These are phyloP conservation scores for Backusella circina DNA, from an alignment of 192 early-diverging fungal genomes.

Conservation along the genomic window DNA sequence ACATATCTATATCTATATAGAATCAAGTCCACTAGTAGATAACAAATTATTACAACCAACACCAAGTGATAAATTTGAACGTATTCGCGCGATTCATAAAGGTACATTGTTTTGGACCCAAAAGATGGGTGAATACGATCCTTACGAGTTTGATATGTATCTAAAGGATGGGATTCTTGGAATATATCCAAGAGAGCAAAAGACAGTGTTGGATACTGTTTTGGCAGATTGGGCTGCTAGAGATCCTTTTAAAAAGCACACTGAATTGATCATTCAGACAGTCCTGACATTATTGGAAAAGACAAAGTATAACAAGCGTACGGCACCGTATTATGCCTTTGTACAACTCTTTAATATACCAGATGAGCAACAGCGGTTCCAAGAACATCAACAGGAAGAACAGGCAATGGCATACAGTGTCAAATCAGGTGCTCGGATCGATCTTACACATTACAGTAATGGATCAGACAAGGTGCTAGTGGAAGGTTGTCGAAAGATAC, in stretches of 20 bases:
- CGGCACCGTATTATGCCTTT: conserved; percentile 23
- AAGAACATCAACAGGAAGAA: not conserved
- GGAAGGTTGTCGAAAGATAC: not conserved
- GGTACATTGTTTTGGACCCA: conserved; percentile 12
- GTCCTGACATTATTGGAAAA: not conserved
- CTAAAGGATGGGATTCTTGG: conserved; percentile 8
- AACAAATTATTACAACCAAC: not conserved
- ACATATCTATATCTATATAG: not conserved
- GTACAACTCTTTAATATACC: conserved; percentile 12
- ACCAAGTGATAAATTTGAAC: conserved; percentile 3
- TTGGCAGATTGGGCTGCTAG: conserved; percentile 15
- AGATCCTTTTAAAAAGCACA: conserved; percentile 12
- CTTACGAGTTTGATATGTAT: conserved; percentile 8
- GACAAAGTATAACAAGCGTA: conserved; percentile 8
- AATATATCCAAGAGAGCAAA: conserved; percentile 18
- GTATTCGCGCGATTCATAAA: not conserved
- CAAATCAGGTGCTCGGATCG: conserved; percentile 14
- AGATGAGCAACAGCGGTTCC: not conserved
- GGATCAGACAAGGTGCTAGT: not conserved
- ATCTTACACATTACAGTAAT: not conserved
- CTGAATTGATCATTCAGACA: not conserved
- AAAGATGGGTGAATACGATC: conserved; percentile 1
- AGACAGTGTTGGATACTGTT: conserved; percentile 21
- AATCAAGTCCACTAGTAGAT: conserved; percentile 5
- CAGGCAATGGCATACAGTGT: conserved; percentile 8